Percentiles rank a stretch among this genome's conserved stretches.
Conservation (phyloP, 1,284 basidiomycete species). For the Ustilago cynodontis region DNA sequence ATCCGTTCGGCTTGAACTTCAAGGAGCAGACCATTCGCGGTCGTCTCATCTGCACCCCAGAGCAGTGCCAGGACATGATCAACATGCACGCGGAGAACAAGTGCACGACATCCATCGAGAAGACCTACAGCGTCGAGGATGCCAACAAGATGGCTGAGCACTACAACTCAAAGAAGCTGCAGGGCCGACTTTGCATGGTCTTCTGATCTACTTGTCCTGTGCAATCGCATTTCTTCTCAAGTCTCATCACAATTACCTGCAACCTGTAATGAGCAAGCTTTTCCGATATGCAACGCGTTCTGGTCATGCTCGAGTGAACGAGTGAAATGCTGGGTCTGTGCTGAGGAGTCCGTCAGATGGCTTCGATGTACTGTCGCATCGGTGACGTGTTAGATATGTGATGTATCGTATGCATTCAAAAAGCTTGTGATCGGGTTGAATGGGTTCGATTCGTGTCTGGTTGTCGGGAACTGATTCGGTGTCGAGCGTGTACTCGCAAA, state of each 20-base stretch:
- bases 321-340: background rate
- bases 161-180: constrained; percentile 52
- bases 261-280: background rate
- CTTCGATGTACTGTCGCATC: background rate
- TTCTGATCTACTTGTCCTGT: constrained; percentile 22
- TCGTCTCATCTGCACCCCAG: constrained; percentile 62
- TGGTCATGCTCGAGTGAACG: background rate
- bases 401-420: background rate
- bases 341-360: background rate
- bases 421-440: background rate
- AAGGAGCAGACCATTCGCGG: constrained; percentile 63
- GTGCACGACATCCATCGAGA: constrained; percentile 58
- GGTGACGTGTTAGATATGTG: background rate
- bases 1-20: constrained; percentile 60
- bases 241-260: background rate
- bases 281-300: background rate
- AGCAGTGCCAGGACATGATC: constrained; percentile 61
- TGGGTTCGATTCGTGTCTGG: background rate
- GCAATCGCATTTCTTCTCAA: background rate
- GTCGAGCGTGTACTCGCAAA: background rate
- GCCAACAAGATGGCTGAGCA: constrained; percentile 58
- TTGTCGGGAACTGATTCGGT: too few relatives aligned
- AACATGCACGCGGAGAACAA: constrained; percentile 53
- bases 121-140: constrained; percentile 60
- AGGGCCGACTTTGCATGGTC: constrained; percentile 57